Conservation (phyloP, 2,329 filamentous ascomycete genomes). For the Nothophoma quercina region DNA sequence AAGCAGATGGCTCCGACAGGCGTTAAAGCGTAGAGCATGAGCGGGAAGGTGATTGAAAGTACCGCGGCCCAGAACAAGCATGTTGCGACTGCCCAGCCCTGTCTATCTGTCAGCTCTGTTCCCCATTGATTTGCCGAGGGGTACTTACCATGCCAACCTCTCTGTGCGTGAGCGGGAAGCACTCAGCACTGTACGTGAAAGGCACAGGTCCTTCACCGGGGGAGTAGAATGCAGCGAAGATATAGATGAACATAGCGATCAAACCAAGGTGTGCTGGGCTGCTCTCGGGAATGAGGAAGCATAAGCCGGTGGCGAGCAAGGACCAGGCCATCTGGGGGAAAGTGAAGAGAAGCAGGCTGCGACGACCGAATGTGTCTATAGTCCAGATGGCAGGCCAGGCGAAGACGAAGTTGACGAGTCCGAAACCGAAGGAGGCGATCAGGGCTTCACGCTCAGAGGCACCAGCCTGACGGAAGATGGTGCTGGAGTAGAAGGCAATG, state of each 20-base stretch:
- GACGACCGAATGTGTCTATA: slow-evolving; percentile 81
- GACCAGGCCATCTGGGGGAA: slow-evolving; percentile 71
- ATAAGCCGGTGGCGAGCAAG: slow-evolving; percentile 66
- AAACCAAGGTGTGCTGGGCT: slow-evolving; percentile 52
- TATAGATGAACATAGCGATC: slow-evolving; percentile 62
- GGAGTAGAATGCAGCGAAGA: slow-evolving; percentile 57
- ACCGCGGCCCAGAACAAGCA: slow-evolving; percentile 68
- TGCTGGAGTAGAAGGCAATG: slow-evolving; percentile 75
- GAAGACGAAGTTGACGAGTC: slow-evolving; percentile 23
- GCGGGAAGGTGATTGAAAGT: slow-evolving; percentile 68
- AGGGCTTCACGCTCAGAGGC: slow-evolving; percentile 26
- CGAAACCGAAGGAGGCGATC: slow-evolving; percentile 28
- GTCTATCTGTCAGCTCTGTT: not conserved
- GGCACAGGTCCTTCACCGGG: slow-evolving; percentile 47
- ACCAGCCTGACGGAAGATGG: slow-evolving; percentile 56
- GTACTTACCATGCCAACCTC: slow-evolving; percentile 46
- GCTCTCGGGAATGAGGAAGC: slow-evolving; percentile 27
- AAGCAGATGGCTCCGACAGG: slow-evolving; percentile 67
- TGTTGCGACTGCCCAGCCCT: slow-evolving; percentile 68
- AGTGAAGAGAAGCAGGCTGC: slow-evolving; percentile 66
- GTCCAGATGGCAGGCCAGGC: slow-evolving; percentile 70
- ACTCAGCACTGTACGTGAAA: slow-evolving; percentile 35
- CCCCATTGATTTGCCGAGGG: too few species aligned
- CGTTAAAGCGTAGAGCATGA: slow-evolving; percentile 61
- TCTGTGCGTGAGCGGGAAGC: slow-evolving; percentile 71